Evolutionary conservation across 2,329 filamentous ascomycete genomes (phyloP).

Genomic region (Fusarium continuum): DNA sequence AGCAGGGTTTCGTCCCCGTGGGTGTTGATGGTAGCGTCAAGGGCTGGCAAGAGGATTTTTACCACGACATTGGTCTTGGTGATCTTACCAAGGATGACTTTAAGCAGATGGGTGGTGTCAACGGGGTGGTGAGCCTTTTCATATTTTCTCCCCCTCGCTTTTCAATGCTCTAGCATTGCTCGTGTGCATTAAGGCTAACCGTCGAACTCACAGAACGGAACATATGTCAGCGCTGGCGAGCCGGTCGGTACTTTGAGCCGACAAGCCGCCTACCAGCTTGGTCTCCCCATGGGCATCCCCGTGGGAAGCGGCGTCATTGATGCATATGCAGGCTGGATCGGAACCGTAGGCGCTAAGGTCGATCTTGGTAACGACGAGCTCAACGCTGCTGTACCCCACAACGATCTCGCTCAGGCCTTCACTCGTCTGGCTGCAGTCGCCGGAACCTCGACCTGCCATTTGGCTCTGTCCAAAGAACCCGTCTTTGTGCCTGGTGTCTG

Average conservation of each 20-base stretch:
- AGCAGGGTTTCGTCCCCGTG: constrained; percentile 96
- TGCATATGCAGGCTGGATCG: constrained; percentile 98
- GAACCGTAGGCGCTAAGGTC: constrained; percentile 97
- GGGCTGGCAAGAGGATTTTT: constrained; percentile 97
- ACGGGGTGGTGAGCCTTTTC: constrained; percentile 82
- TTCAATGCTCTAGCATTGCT: neutral
- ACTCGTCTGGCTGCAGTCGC: constrained; percentile 92
- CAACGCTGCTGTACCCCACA: constrained; percentile 73
- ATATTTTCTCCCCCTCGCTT: constrained; percentile 25
- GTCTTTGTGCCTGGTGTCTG: constrained; percentile 96
- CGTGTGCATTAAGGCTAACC: constrained; percentile 18
- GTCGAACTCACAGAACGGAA: constrained; percentile 74
- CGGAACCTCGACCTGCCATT: constrained; percentile 95
- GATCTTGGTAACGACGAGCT: constrained; percentile 73
- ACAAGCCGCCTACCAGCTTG: constrained; percentile 83
- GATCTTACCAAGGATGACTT: constrained; percentile 89
- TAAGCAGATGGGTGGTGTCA: constrained; percentile 90
- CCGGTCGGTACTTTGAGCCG: constrained; percentile 86
- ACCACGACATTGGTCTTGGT: constrained; percentile 83
- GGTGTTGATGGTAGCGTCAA: constrained; percentile 97
- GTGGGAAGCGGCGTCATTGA: constrained; percentile 98
- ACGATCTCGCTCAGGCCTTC: constrained; percentile 92
- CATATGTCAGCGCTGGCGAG: constrained; percentile 91
- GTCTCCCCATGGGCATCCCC: constrained; percentile 85
- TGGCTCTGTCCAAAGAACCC: constrained; percentile 92